These are phyloP conservation scores for Potentilla sterilis DNA, from an alignment of 306 rosid genomes.

Conservation along the genomic window DNA sequence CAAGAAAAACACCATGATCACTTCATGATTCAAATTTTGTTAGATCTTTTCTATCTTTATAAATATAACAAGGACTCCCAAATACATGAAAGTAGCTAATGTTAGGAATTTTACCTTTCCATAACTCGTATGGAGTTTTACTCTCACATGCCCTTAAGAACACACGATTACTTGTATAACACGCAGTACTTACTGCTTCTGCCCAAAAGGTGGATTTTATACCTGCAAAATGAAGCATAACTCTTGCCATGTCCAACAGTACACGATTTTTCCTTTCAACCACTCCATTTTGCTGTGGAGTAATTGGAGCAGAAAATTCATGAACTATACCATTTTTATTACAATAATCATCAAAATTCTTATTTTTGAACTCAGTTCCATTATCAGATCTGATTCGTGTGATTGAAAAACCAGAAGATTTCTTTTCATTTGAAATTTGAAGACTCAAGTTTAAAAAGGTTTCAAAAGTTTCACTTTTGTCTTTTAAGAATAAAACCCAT, in stretches of 20 bases:
- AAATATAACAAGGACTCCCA: no score
- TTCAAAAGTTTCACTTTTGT: neutral
- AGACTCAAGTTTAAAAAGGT: neutral
- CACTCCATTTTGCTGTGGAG: neutral
- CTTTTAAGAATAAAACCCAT: neutral
- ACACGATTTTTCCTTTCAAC: neutral
- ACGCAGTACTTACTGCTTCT: neutral
- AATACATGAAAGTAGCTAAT: no score
- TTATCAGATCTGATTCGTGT: neutral
- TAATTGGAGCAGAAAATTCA: no score
- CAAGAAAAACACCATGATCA: neutral
- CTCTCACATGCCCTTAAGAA: no score
- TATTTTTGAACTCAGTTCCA: neutral
- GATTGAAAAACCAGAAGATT: rapidly evolving
- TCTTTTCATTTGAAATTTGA: neutral
- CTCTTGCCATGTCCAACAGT: neutral
- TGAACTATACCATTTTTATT: neutral
- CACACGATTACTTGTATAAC: no score
- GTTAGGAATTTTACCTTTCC: no score
- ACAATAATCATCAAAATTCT: neutral
- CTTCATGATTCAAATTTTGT: no score
- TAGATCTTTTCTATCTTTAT: no score
- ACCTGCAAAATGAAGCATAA: neutral
- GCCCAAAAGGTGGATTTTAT: neutral
- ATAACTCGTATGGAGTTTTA: no score